A percentile compares a stretch with the other conserved stretches of the same genome.
phyloP scores from a whole-genome alignment of 805 yeast genomes.

The Schwanniomyces pseudopolymorphus region DNA sequence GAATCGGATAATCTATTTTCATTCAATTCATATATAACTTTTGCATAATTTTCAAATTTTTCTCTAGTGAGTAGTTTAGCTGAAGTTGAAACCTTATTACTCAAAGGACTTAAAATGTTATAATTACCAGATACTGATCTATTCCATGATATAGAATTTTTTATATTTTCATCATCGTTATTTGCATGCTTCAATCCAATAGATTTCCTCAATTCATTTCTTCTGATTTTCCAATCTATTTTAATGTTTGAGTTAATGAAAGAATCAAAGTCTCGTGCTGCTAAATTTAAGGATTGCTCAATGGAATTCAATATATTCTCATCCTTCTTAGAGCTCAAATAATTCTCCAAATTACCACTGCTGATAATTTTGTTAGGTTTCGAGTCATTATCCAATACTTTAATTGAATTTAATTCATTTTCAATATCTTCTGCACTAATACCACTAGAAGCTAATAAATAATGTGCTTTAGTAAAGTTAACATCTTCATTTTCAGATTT shows the following conservation, averaged over 20 bases:
- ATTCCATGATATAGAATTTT: conserved; percentile 35
- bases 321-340: conserved; percentile 68
- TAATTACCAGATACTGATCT: conserved; percentile 30
- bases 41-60: conserved; percentile 74
- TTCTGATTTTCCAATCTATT: conserved; percentile 81
- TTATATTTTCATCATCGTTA: conserved; percentile 7
- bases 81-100: conserved; percentile 12
- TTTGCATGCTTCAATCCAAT: conserved; percentile 49
- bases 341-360: conserved; percentile 51
- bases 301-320: conserved; percentile 81
- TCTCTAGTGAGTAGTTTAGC: conserved; percentile 42
- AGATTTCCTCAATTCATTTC: conserved; percentile 69
- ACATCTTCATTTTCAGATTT: conserved; percentile 33
- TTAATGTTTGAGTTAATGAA: conserved; percentile 71
- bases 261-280: conserved; percentile 80
- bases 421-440: conserved; percentile 83
- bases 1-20: conserved; percentile 57
- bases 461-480: conserved; percentile 73
- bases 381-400: conserved; percentile 6
- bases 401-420: conserved; percentile 45
- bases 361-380: neutral
- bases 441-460: conserved; percentile 86
- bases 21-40: conserved; percentile 67
- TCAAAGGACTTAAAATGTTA: conserved; percentile 33
- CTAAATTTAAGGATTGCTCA: conserved; percentile 70